These are phyloP conservation scores for Phylloporus rhodoxanthus DNA, from an alignment of 768 basidiomycete species.

Conservation along the genomic window DNA sequence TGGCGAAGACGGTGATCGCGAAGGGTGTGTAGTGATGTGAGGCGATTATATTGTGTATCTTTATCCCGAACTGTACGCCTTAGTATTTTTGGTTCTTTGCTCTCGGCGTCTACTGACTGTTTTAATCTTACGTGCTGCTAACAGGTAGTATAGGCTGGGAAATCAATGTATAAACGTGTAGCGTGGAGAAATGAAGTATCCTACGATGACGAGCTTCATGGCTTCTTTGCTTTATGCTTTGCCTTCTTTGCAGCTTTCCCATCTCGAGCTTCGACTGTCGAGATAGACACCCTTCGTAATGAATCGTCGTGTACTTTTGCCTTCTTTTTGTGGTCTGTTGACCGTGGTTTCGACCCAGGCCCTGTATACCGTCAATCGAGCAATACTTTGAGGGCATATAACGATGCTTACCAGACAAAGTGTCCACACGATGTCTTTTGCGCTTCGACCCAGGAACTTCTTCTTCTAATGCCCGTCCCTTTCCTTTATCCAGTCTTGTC, in stretches of 20 bases:
- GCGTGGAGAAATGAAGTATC: background rate
- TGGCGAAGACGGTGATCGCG: conserved; percentile 41
- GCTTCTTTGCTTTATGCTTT: conserved; percentile 31
- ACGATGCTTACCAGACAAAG: conserved; percentile 51
- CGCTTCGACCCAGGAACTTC: conserved; percentile 34
- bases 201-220: conserved; percentile 8
- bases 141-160: conserved; percentile 10
- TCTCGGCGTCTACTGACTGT: conserved; percentile 10
- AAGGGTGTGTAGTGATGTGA: conserved; percentile 68
- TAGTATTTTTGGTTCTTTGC: conserved; percentile 14
- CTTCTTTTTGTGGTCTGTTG: conserved; percentile 8
- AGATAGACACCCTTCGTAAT: conserved; percentile 20
- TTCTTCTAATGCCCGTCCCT: conserved; percentile 33
- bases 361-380: conserved; percentile 20
- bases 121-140: conserved; percentile 13
- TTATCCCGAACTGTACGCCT: conserved; percentile 26
- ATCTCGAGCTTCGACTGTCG: conserved; percentile 19
- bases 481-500: conserved; percentile 28
- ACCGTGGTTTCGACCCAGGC: conserved; percentile 1
- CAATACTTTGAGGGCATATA: background rate
- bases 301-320: conserved; percentile 2
- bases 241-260: conserved; percentile 31
- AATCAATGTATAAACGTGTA: conserved; percentile 14
- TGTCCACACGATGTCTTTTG: conserved; percentile 52
- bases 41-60: conserved; percentile 20